These are phyloP conservation scores for Elasticomyces elasticus DNA, from an alignment of 495 filamentous ascomycete genomes.

Conservation along the genomic window DNA sequence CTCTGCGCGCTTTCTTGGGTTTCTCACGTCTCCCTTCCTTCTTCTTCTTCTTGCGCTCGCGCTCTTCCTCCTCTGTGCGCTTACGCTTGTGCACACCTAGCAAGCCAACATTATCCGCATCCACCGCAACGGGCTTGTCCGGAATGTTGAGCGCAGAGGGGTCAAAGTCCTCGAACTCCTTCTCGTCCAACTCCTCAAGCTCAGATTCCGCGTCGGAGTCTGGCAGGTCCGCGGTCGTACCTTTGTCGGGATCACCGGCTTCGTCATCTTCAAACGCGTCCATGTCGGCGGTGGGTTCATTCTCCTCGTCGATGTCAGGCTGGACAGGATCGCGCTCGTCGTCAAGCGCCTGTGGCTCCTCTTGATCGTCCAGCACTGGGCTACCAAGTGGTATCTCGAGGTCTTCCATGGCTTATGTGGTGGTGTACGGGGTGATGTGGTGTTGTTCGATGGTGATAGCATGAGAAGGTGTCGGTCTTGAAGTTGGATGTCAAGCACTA, in stretches of 20 bases:
- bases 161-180: conserved; percentile 87
- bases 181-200: conserved; percentile 62
- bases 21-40: conserved; percentile 61
- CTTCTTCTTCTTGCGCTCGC: conserved; percentile 49
- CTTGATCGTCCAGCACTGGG: conserved; percentile 10
- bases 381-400: conserved; percentile 18
- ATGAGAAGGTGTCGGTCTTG: neutral
- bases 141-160: conserved; percentile 64
- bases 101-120: conserved; percentile 69
- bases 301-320: conserved; percentile 37
- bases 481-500: neutral
- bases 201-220: conserved; percentile 52
- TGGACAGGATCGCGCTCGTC: conserved; percentile 36
- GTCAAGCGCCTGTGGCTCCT: conserved; percentile 34
- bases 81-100: conserved; percentile 73
- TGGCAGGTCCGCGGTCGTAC: conserved; percentile 48
- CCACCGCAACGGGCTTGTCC: conserved; percentile 68
- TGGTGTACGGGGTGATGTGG: neutral
- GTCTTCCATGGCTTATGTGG: conserved; percentile 21
- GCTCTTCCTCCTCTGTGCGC: conserved; percentile 49
- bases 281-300: conserved; percentile 31
- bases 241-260: conserved; percentile 10
- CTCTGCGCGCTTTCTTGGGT: conserved; percentile 57
- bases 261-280: conserved; percentile 38
- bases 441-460: neutral